These are phyloP conservation scores for Triticum turgidum DNA, from an alignment of 176 grass and related monocot genomes.

Conservation along the genomic window DNA sequence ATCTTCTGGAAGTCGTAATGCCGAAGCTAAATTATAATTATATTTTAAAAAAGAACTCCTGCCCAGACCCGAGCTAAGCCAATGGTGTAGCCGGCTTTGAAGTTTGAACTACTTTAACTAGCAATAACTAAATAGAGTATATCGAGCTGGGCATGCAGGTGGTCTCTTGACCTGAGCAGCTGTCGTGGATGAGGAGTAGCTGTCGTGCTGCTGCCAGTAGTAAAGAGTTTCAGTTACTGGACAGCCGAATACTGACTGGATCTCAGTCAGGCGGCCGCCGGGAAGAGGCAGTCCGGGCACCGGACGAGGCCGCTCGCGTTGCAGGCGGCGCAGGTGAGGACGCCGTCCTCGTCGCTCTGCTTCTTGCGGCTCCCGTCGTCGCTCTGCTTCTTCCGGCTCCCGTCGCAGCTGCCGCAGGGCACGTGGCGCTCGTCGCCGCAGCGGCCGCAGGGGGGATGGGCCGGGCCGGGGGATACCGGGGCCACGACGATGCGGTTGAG, in stretches of 20 bases:
- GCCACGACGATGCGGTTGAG: conserved; percentile 45
- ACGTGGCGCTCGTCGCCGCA: conserved; percentile 63
- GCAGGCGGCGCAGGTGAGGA: conserved; percentile 63
- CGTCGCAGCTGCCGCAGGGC: conserved; percentile 59
- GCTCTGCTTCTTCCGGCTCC: conserved; percentile 66
- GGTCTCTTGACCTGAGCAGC: neutral
- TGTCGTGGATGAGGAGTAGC: neutral
- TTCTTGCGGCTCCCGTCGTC: conserved; percentile 25
- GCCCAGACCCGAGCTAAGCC: neutral
- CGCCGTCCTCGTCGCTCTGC: conserved; percentile 44
- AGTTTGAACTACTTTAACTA: neutral
- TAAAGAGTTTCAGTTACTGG: neutral
- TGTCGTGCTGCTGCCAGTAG: neutral
- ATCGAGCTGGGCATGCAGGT: neutral
- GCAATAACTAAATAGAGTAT: neutral
- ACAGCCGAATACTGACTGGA: neutral
- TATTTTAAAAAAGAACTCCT: neutral
- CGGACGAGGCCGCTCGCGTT: conserved; percentile 65
- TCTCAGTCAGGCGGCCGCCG: conserved; percentile 43
- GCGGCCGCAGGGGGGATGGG: conserved; percentile 29
- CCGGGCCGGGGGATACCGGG: neutral
- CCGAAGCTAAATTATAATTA: conserved; percentile 12
- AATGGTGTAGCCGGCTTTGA: neutral
- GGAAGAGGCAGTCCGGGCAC: conserved; percentile 51
- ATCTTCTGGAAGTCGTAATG: neutral